Evolutionary conservation across 495 filamentous ascomycete genomes (phyloP).

Genomic region (Lineolata rhizophorae): DNA sequence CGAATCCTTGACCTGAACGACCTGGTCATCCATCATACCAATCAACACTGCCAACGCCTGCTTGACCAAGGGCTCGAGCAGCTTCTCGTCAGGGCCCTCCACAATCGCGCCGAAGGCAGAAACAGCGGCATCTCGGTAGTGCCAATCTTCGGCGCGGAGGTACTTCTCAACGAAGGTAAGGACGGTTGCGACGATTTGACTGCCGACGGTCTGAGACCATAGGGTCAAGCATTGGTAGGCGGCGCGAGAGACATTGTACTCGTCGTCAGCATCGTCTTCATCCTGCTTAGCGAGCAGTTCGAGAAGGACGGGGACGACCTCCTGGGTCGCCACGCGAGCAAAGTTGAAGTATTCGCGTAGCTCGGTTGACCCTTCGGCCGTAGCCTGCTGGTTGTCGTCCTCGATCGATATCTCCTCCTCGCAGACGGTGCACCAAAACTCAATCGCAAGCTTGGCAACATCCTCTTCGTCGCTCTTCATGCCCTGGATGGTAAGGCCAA

Average conservation of each 20-base stretch:
- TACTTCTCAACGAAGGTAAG: constrained; percentile 79
- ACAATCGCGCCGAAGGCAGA: constrained; percentile 98
- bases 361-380: constrained; percentile 53
- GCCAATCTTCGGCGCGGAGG: constrained; percentile 80
- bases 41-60: constrained; percentile 79
- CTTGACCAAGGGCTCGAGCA: constrained; percentile 79
- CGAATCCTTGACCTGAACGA: constrained; percentile 85
- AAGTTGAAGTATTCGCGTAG: constrained; percentile 84
- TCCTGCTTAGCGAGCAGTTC: constrained; percentile 86
- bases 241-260: constrained; percentile 89
- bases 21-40: constrained; percentile 84
- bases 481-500: constrained; percentile 92
- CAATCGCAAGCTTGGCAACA: constrained; percentile 89
- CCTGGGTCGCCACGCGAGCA: constrained; percentile 63
- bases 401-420: constrained; percentile 96
- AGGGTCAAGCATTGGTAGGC: constrained; percentile 93
- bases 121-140: constrained; percentile 77
- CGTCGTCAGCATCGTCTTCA: constrained; percentile 86
- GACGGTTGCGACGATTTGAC: constrained; percentile 59
- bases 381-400: constrained; percentile 66
- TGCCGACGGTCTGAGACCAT: constrained; percentile 75
- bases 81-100: constrained; percentile 84
- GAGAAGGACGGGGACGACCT: constrained; percentile 82
- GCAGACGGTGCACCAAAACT: constrained; percentile 99
- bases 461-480: constrained; percentile 98